Percentiles rank a stretch among this genome's conserved stretches.
phyloP scores from a whole-genome alignment of 805 yeast genomes.

The Starmera caribaea region DNA sequence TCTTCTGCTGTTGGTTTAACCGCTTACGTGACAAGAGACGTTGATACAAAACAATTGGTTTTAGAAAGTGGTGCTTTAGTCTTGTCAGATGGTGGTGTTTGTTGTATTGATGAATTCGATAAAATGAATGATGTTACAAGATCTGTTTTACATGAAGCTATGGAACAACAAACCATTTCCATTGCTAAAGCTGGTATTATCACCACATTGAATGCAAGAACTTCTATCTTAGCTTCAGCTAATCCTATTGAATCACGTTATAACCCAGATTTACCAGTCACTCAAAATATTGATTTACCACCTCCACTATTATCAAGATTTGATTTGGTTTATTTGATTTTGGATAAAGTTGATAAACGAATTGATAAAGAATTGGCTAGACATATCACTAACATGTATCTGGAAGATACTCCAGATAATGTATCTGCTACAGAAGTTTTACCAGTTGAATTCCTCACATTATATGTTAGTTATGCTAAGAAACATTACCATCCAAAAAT shows the following conservation, averaged over 20 bases:
- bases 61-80: constrained; percentile 95
- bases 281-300: constrained; percentile 91
- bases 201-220: constrained; percentile 92
- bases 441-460: constrained; percentile 80
- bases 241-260: constrained; percentile 95
- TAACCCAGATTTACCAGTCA: constrained; percentile 90
- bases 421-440: constrained; percentile 60
- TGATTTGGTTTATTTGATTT: constrained; percentile 83
- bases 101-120: constrained; percentile 98
- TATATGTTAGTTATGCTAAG: constrained; percentile 91
- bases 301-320: constrained; percentile 94
- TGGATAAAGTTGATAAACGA: constrained; percentile 86
- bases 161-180: constrained; percentile 98
- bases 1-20: constrained; percentile 99
- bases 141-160: constrained; percentile 94
- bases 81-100: constrained; percentile 93
- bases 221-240: constrained; percentile 92
- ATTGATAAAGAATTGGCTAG: constrained; percentile 80
- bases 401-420: constrained; percentile 76
- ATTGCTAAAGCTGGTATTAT: constrained; percentile 98
- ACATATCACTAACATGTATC: constrained; percentile 85
- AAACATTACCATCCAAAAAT: constrained; percentile 74
- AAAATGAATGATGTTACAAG: constrained; percentile 93
- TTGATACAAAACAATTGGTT: constrained; percentile 88
- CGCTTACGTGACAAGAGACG: constrained; percentile 91